Evolutionary conservation across 495 filamentous ascomycete genomes (phyloP).

Genomic region (Penicillium cataractarum): DNA sequence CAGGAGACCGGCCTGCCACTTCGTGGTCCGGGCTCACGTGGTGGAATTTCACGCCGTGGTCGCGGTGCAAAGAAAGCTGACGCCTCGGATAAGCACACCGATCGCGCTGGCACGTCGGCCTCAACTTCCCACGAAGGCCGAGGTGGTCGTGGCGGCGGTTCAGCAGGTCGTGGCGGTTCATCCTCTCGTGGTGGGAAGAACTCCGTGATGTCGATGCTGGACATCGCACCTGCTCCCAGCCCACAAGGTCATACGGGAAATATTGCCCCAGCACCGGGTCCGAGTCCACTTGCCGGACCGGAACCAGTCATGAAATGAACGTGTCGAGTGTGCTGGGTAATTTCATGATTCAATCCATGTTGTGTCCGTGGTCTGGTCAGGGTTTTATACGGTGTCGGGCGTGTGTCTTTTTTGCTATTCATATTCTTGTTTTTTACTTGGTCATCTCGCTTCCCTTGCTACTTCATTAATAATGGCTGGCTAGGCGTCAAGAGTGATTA

Average conservation of each 20-base stretch:
- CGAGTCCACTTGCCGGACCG: constrained; percentile 34
- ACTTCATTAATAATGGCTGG: neutral
- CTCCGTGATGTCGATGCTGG: constrained; percentile 32
- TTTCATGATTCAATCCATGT: neutral
- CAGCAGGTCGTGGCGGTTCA: constrained; percentile 38
- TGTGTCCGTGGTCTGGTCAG: neutral
- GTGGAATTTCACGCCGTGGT: constrained; percentile 79
- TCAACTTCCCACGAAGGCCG: constrained; percentile 31
- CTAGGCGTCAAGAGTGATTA: neutral
- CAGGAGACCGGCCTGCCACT: constrained; percentile 55
- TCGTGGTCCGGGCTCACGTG: constrained; percentile 76
- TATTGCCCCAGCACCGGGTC: constrained; percentile 29
- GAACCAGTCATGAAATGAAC: constrained; percentile 37
- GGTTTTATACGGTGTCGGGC: neutral
- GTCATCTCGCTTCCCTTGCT: neutral
- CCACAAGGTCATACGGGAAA: constrained; percentile 24
- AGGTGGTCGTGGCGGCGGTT: constrained; percentile 35
- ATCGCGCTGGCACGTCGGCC: constrained; percentile 21
- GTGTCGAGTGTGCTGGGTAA: too few relatives aligned
- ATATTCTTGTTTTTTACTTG: neutral
- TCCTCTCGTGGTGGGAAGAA: constrained; percentile 36
- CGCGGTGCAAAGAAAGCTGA: constrained; percentile 77
- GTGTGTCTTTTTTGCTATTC: neutral
- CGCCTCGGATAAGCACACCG: constrained; percentile 58
- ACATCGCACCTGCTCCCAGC: constrained; percentile 26